phyloP scores from a whole-genome alignment of 495 filamentous ascomycete species.

The Trichoderma asperelloides region DNA sequence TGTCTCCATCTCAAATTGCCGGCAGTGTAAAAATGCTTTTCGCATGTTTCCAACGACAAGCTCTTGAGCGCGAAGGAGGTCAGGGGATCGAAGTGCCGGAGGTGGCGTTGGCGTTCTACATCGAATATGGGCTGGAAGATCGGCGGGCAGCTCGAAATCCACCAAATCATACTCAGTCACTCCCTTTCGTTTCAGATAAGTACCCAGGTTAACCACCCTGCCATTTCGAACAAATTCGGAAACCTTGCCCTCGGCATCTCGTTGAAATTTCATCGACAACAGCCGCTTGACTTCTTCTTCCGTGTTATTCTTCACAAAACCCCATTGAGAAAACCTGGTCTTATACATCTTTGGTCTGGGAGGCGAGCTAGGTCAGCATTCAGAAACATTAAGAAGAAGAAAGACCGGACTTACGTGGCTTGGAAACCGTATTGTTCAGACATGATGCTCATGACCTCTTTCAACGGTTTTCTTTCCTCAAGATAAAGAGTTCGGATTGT shows the following conservation, averaged over 20 bases:
- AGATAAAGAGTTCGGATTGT: slow-evolving; percentile 25
- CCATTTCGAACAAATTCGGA: slow-evolving; percentile 28
- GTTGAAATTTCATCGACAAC: slow-evolving; percentile 28
- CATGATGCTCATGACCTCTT: slow-evolving; percentile 24
- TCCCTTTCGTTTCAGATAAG: slow-evolving; percentile 29
- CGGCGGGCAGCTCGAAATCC: slow-evolving; percentile 24
- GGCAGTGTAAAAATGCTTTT: slow-evolving; percentile 12
- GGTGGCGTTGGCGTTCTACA: slow-evolving; percentile 25
- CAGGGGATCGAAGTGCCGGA: slow-evolving; percentile 7
- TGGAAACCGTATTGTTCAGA: slow-evolving; percentile 24
- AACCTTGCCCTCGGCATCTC: slow-evolving; percentile 27
- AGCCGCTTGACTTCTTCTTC: slow-evolving; percentile 29
- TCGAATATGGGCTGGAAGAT: slow-evolving; percentile 25
- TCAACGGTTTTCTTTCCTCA: slow-evolving; percentile 18
- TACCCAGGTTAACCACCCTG: slow-evolving; percentile 26
- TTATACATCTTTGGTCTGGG: slow-evolving; percentile 31
- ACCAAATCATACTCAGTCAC: slow-evolving; percentile 29
- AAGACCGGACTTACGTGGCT: slow-evolving; percentile 23
- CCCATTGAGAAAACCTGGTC: slow-evolving; percentile 31
- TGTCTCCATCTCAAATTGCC: slow-evolving; percentile 11
- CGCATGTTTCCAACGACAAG: slow-evolving; percentile 11
- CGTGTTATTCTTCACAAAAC: slow-evolving; percentile 32
- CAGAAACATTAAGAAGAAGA: neutral
- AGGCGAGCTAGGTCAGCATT: slow-evolving; percentile 4
- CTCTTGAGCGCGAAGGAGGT: slow-evolving; percentile 11